Evolutionary conservation across 768 basidiomycete genomes (phyloP).

Genomic region (Leucosporidium creatinivorum): DNA sequence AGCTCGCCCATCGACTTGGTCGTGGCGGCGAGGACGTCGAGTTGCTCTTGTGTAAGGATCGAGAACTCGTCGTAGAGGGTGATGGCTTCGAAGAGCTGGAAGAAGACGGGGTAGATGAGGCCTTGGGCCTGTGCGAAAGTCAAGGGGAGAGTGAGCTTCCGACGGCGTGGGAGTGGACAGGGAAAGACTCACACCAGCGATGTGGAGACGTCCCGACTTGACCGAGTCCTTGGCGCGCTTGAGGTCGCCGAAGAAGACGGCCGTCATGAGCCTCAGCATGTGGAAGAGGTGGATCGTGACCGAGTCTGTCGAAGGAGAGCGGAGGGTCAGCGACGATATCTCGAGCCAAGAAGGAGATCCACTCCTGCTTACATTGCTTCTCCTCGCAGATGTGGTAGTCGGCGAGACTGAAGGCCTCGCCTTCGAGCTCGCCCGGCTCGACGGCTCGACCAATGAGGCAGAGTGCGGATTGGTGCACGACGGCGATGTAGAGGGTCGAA

Average conservation of each 20-base stretch:
- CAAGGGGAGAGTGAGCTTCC: background rate
- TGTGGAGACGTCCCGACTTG: slow-evolving; percentile 2
- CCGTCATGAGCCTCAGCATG: slow-evolving; percentile 18
- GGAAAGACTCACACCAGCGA: slow-evolving; percentile 8
- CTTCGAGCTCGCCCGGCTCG: slow-evolving; percentile 20
- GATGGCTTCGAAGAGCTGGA: slow-evolving; percentile 25
- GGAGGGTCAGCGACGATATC: no score
- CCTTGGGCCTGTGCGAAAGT: slow-evolving; percentile 14
- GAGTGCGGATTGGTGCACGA: slow-evolving; percentile 21
- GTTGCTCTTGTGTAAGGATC: background rate
- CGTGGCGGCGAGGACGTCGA: background rate
- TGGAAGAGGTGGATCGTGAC: slow-evolving; percentile 22
- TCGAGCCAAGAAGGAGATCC: background rate
- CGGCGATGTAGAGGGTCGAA: slow-evolving; percentile 22
- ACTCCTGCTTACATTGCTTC: slow-evolving; percentile 10
- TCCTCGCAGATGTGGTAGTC: slow-evolving; percentile 19
- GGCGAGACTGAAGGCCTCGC: slow-evolving; percentile 15
- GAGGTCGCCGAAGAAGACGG: slow-evolving; percentile 21
- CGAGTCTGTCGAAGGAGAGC: background rate
- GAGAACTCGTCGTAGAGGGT: slow-evolving; percentile 8
- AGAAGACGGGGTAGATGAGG: slow-evolving; percentile 21
- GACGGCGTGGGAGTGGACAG: background rate
- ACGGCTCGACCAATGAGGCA: slow-evolving; percentile 4
- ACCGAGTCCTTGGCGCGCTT: slow-evolving; percentile 1
- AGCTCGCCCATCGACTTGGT: slow-evolving; percentile 1